Base-by-base conservation (phyloP, 2,329 filamentous ascomycete genomes). In the Simplicillium aogashimaense region DNA sequence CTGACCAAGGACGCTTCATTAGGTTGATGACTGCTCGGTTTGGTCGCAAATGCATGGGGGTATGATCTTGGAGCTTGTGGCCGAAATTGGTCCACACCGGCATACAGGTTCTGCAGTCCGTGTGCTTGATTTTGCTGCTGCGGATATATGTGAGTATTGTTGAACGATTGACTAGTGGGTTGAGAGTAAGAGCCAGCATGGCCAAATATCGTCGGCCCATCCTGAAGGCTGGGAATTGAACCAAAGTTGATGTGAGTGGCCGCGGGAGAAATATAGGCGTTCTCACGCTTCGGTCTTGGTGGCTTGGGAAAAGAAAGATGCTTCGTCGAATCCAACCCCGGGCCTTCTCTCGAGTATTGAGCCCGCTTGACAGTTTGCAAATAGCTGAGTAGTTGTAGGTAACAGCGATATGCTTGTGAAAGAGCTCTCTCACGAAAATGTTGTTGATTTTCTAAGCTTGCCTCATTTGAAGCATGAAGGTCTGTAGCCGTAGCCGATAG, bases 331-430 rank as follows among this genome's bases (percentile, higher is more conserved):
- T 61, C 35, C 38, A 60, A 60, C 8, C 63, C 53, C 6, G 57
- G 56, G 32, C 61, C 57, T 45, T 41, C 39, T 32, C 64, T 66
- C 14, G 55, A 54, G 14, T 63, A 55, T 9, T 62, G 61, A 2
- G 64, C 57, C 50, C 69, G 78, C 42, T 76, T 78, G 15, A 66
- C 67, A 39, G 76, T 70, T 45, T 83, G 77, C 7, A 85, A 65
- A 47, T 76, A 77, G 9, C 76, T 63, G 3, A 89, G 63, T 7
- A 90, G 69, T 46, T 86, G 80, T 36, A 83, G 67, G 57, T 89
- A 89, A 28, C 81, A 74, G 47, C 71, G 70, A 55, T 88, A 81
- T n/a, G 83, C 84, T 62, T 78, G 80, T 12, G 73, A 66, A 17
- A 88, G 61, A 3, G 76, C 75, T 46, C 77, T 81, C 47, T 87